Evolutionary conservation across 108 stramenopile species (phyloP).

Genomic region (Nitzschia sp.): DNA sequence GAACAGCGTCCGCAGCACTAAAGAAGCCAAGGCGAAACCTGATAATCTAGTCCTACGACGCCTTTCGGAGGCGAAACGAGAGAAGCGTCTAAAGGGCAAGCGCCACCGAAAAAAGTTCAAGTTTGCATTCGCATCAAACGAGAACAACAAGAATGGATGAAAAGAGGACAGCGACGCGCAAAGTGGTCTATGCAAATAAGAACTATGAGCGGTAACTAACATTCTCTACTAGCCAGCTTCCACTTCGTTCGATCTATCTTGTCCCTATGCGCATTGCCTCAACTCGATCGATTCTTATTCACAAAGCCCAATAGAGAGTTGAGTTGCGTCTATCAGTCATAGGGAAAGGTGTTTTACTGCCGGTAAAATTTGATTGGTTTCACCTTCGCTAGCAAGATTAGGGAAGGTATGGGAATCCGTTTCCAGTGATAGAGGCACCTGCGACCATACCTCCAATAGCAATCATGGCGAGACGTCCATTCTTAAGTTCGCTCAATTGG

Average conservation of each 20-base stretch:
- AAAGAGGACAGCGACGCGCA: not conserved
- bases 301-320: slow-evolving; percentile 9
- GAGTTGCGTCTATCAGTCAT: not conserved
- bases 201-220: not conserved
- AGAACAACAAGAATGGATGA: not conserved
- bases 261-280: not conserved
- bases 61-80: slow-evolving; percentile 62
- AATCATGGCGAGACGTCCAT: slow-evolving; percentile 94
- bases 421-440: slow-evolving; percentile 76
- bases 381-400: not conserved
- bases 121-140: slow-evolving; percentile 42
- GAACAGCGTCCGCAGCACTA: slow-evolving; percentile 47
- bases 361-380: not conserved
- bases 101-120: slow-evolving; percentile 70
- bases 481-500: slow-evolving; percentile 52
- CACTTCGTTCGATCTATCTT: not conserved
- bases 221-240: not conserved
- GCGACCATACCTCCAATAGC: slow-evolving; percentile 92
- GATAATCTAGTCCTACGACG: slow-evolving; percentile 60
- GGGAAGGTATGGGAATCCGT: slow-evolving; percentile 89
- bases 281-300: slow-evolving; percentile 1
- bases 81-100: slow-evolving; percentile 34
- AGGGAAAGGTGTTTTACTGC: not conserved
- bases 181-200: not conserved
- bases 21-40: slow-evolving; percentile 31